Evolutionary conservation across 768 basidiomycete genomes (phyloP).

Genomic region (Basidioascus undulatus): DNA sequence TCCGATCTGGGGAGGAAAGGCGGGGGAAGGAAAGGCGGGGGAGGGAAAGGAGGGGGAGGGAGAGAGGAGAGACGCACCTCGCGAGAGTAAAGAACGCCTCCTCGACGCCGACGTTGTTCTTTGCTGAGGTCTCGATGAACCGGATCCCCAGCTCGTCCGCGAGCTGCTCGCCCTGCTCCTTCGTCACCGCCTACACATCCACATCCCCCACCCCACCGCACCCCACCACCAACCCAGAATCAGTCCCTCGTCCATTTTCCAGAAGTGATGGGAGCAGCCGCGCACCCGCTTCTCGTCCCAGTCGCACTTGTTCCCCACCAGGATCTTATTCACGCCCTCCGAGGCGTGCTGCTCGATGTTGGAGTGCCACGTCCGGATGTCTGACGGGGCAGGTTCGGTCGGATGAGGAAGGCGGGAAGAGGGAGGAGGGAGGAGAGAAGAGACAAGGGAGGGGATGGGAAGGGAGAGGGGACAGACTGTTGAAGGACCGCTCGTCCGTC

Average conservation of each 20-base stretch:
- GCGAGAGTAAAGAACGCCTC: constrained; percentile 96
- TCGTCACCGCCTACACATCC: constrained; percentile 53
- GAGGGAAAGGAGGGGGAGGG: background rate
- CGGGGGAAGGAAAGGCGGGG: background rate
- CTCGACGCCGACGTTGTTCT: constrained; percentile 91
- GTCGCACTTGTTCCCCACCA: constrained; percentile 97
- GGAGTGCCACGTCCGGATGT: constrained; percentile 92
- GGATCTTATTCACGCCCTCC: constrained; percentile 95
- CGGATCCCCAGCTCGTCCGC: constrained; percentile 82
- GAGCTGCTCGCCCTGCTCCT: constrained; percentile 74
- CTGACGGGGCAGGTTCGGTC: constrained; percentile 23
- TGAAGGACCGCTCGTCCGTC: constrained; percentile 80
- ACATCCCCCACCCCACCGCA: no score
- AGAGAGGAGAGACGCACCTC: constrained; percentile 30
- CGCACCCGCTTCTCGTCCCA: constrained; percentile 68
- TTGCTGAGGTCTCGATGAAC: constrained; percentile 95
- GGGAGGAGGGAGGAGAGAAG: background rate
- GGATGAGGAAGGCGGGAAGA: constrained; percentile 11
- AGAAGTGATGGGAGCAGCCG: no score
- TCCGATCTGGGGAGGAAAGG: background rate
- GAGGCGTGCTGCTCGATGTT: constrained; percentile 98
- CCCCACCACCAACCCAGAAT: no score
- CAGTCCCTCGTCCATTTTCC: no score
- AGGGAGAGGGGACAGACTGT: constrained; percentile 37
- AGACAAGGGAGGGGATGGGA: background rate